Conservation (phyloP, 257 asterid species). For the Craterostigma plantagineum region DNA sequence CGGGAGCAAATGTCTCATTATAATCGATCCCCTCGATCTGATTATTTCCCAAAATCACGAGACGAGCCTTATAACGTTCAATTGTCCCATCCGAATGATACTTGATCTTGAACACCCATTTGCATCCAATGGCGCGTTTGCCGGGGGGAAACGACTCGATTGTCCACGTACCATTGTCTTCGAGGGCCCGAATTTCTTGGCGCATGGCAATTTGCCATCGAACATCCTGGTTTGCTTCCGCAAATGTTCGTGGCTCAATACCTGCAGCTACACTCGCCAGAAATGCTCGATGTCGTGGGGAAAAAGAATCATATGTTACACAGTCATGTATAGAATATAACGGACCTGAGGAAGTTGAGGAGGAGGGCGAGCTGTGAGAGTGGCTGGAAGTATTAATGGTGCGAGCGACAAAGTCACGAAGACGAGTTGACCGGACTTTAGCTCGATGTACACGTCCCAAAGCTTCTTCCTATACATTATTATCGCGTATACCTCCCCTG, state of each 20-base stretch:
- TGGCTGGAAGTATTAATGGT: background rate
- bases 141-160: too few relatives aligned
- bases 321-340: background rate
- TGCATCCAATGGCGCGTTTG: too few relatives aligned
- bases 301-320: background rate
- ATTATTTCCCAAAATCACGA: too few relatives aligned
- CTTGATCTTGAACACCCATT: too few relatives aligned
- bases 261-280: background rate
- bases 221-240: background rate
- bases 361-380: constrained; percentile 1
- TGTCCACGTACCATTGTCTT: background rate
- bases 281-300: background rate
- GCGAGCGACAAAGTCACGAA: too few relatives aligned
- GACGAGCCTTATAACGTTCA: too few relatives aligned
- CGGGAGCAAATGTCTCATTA: too few relatives aligned
- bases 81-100: too few relatives aligned
- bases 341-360: background rate
- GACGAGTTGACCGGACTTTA: background rate
- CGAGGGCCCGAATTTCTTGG: background rate
- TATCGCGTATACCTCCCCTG: too few relatives aligned
- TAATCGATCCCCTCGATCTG: too few relatives aligned
- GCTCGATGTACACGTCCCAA: background rate
- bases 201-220: background rate
- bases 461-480: too few relatives aligned
- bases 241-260: background rate